Evolutionary conservation across 2,329 filamentous ascomycete species (phyloP), one percentile per base, ranked within the genome.

Genomic region (Microsporum canis): DNA sequence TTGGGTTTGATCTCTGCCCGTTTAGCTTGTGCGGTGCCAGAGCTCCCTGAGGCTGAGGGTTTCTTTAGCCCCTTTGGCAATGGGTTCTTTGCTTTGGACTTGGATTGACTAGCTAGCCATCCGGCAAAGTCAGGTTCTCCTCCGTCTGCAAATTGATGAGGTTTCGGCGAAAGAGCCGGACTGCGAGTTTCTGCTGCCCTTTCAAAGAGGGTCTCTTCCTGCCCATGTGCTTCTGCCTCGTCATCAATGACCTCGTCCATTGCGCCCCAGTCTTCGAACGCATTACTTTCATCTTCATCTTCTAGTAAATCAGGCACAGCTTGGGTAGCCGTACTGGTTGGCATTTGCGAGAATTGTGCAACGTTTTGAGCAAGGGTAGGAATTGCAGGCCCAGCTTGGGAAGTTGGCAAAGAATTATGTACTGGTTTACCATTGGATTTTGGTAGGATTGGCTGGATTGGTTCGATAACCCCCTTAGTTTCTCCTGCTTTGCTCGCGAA

Each of bases 121-220:
- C 91, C 91, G 3, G 91, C 92, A 73, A 99, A 97, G 72, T 97
- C 94, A 0, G 92, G 92, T 72, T 99, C 92, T 2, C 87, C 86
- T 31, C 88, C 85, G 67, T 96, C 91, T 62, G 92, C 89, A 65
- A 88, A 92, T 70, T 66, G 17, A 72, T 68, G 14, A 75, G 78
- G 68, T 5, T 71, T 59, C 57, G 71, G 68, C 8, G 68, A 63
- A 8, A 33, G 5, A 6, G 70, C 63, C 0, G 71, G 65, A 34
- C 65, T 68, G 14, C 70, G 70, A 3, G 71, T 63, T 23, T 23
- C 17, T n/a, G 63, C 58, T 53, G 63, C 65, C 23, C 75, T 73
- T 63, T 78, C 76, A 64, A 73, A 74, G 71, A 79, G 80, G 38
- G 75, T 71, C 27, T 79, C 78, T 17, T 73, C 72, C 68, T 78